Evolutionary conservation across 768 basidiomycete species (phyloP), one percentile per base, ranked within the genome.

Genomic region (Roridomyces roridus): DNA sequence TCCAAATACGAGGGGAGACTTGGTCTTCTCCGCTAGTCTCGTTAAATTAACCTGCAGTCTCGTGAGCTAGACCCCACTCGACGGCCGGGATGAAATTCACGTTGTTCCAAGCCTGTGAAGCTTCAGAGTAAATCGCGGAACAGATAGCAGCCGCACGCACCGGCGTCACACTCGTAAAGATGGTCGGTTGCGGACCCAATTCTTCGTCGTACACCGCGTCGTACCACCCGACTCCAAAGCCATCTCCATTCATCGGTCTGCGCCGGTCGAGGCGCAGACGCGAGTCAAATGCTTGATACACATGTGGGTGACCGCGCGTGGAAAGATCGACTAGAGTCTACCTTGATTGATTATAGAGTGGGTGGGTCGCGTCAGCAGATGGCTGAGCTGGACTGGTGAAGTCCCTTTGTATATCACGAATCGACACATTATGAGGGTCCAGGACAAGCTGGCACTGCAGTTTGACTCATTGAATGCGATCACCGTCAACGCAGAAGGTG

Each of bases 141-240:
- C n/a, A n/a, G n/a, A n/a, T n/a, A n/a, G n/a, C n/a, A n/a, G n/a
- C n/a, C n/a, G n/a, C 26, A 70, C 82, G 65, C 66, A 94, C 95
- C 5, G 96, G 96, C 11, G 95, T 94, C 18, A 96, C 87, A 24
- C 93, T 94, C 36, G 95, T 96, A 73, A 98, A 98, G 59, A 98
- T 91, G 72, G 96, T 97, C 14, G 96, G 96, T 67, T 94, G 90
- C 48, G 75, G 82, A 36, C 92, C 92, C 4, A 93, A 79, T 68
- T 94, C 94, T 62, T 89, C 86, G 66, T 93, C 91, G 59, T 86
- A 84, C 15, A 87, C 81, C 12, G 91, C 87, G 73, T 96, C 96
- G 70, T 97, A 98, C 96, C 96, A 98, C 5, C 94, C 92, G 17
- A 98, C 94, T 25, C 96, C 96, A 70, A 98, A 98, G 0, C 96